Percentiles rank a stretch among this genome's conserved stretches.
phyloP scores from a whole-genome alignment of 768 basidiomycete species.

The Mycena metata region DNA sequence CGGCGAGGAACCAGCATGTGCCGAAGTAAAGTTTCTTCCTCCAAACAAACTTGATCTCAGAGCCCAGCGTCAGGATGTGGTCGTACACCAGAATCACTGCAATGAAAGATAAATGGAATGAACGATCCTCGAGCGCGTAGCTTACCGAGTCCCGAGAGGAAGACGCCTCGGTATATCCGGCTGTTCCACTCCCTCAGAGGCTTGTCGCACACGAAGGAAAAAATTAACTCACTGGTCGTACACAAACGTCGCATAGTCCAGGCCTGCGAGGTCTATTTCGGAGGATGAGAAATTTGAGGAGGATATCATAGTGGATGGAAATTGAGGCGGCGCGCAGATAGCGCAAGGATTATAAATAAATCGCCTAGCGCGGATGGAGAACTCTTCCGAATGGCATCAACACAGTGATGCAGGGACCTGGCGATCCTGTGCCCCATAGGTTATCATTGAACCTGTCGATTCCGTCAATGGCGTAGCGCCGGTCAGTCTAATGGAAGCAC shows the following conservation, averaged over 20 bases:
- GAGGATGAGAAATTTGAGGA: not conserved
- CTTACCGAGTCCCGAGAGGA: conserved; percentile 32
- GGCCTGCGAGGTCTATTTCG: conserved; percentile 9
- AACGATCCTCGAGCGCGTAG: not conserved
- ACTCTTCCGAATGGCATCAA: conserved; percentile 1
- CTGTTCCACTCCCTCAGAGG: not conserved
- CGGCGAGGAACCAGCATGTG: conserved; percentile 22
- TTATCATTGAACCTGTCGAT: conserved; percentile 12
- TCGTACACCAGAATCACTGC: conserved; percentile 33
- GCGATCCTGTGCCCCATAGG: conserved; percentile 10
- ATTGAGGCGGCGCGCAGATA: not conserved
- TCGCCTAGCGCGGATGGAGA: conserved; percentile 2
- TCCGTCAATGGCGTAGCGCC: not conserved
- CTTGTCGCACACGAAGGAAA: too few species aligned
- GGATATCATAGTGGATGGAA: not conserved
- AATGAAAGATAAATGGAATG: not conserved
- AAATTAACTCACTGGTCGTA: conserved; percentile 31
- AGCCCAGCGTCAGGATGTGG: conserved; percentile 25
- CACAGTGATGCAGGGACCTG: not conserved
- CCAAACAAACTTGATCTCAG: conserved; percentile 32
- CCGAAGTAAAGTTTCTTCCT: not conserved
- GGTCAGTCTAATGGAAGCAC: conserved; percentile 12
- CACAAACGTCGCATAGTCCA: conserved; percentile 28
- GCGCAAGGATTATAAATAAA: not conserved
- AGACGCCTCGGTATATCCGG: conserved; percentile 27